Conservation (phyloP, 1,284 basidiomycete species). For the Gastroboletus turbinatus region DNA sequence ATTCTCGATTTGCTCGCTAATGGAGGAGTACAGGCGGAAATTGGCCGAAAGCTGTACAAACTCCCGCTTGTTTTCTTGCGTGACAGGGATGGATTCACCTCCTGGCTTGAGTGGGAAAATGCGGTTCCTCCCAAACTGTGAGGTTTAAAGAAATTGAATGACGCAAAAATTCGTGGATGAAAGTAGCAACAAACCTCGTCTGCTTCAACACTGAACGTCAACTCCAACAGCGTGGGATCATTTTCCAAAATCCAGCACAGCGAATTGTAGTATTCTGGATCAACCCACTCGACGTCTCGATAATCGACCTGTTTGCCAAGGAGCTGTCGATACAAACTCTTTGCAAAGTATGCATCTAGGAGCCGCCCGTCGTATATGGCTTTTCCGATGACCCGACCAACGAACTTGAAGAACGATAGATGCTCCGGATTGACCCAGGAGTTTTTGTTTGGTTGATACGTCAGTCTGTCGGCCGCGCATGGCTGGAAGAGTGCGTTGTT, state of each 20-base stretch:
- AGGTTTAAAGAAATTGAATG: slow-evolving; percentile 4
- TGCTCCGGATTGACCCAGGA: slow-evolving; percentile 95
- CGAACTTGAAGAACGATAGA: slow-evolving; percentile 97
- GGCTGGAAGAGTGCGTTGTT: slow-evolving; percentile 98
- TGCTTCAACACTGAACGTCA: slow-evolving; percentile 89
- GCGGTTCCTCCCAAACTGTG: slow-evolving; percentile 84
- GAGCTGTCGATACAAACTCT: slow-evolving; percentile 92
- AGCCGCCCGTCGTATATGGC: slow-evolving; percentile 95
- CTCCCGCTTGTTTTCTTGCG: slow-evolving; percentile 94
- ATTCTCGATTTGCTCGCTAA: slow-evolving; percentile 94
- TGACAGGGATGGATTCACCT: slow-evolving; percentile 82
- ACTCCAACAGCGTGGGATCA: slow-evolving; percentile 80
- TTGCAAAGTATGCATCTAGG: slow-evolving; percentile 96
- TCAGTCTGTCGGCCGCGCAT: slow-evolving; percentile 90
- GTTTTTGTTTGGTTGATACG: slow-evolving; percentile 96
- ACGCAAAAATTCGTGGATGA: background rate
- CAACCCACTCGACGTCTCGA: slow-evolving; percentile 93
- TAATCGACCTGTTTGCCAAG: slow-evolving; percentile 91
- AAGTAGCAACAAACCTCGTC: slow-evolving; percentile 71
- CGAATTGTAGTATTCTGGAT: slow-evolving; percentile 95
- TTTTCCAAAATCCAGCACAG: slow-evolving; percentile 91
- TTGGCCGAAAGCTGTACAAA: slow-evolving; percentile 92
- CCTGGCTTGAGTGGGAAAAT: slow-evolving; percentile 84
- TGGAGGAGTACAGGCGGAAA: slow-evolving; percentile 92
- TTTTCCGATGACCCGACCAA: slow-evolving; percentile 95